phyloP scores from a whole-genome alignment of 805 yeast genomes.

The Komagataella phaffii region DNA sequence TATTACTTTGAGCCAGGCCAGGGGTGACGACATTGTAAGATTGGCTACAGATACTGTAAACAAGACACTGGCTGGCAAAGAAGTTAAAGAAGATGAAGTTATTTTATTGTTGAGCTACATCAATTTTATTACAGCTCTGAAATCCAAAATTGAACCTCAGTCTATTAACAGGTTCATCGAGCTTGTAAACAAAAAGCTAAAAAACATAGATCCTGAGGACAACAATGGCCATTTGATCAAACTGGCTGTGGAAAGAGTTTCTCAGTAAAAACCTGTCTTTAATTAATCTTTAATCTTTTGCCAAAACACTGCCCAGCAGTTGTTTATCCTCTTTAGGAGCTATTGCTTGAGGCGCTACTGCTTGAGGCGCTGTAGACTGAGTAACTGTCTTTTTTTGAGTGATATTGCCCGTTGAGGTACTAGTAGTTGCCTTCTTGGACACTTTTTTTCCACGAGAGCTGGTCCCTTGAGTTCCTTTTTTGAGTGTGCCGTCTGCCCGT shows the following conservation, averaged over 20 bases:
- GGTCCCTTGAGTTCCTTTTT: background rate
- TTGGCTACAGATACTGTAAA: background rate
- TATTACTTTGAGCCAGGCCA: background rate
- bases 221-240: background rate
- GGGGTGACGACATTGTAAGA: background rate
- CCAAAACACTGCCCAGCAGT: background rate
- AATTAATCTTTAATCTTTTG: background rate
- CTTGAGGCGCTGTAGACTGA: background rate
- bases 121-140: background rate
- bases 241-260: background rate
- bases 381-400: background rate
- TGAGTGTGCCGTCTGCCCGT: conserved; percentile 3
- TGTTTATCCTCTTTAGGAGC: background rate
- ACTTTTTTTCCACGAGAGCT: background rate
- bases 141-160: background rate
- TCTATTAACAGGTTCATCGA: background rate
- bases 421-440: background rate
- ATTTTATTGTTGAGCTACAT: background rate
- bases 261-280: background rate
- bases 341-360: background rate
- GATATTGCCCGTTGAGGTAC: background rate
- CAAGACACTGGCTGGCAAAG: background rate
- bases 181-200: background rate
- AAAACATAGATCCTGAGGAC: background rate
- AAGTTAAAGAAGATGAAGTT: background rate